phyloP scores from a whole-genome alignment of 257 asterid species.

The Solanum acaule region DNA sequence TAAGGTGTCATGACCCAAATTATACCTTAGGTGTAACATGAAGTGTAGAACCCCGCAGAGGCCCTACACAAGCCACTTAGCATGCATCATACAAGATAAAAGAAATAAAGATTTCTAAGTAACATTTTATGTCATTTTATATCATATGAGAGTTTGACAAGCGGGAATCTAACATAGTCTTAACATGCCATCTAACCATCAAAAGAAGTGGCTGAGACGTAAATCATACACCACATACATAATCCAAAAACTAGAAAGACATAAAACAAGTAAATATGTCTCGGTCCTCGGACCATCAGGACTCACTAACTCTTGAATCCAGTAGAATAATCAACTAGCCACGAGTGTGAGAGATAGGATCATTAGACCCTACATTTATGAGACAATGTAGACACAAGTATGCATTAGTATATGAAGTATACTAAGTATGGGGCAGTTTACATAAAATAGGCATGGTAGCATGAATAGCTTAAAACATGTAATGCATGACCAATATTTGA shows the following conservation, averaged over 20 bases:
- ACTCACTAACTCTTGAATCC: not conserved
- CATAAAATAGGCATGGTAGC: not conserved
- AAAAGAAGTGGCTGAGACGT: not conserved
- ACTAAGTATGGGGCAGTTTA: not conserved
- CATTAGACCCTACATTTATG: not conserved
- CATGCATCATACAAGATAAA: not conserved
- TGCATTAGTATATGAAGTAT: not conserved
- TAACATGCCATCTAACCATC: not conserved
- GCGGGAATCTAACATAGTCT: too few species aligned
- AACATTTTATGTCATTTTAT: not conserved
- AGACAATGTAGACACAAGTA: not conserved
- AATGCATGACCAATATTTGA: not conserved
- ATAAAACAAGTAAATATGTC: not conserved
- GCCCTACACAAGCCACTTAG: not conserved
- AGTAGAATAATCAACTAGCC: not conserved
- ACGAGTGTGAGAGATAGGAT: not conserved
- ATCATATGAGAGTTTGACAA: not conserved
- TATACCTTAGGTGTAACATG: not conserved
- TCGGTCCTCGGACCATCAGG: not conserved
- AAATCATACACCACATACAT: not conserved
- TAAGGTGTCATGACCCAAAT: not conserved
- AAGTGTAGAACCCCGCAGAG: not conserved
- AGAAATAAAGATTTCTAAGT: not conserved
- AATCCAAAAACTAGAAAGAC: not conserved
- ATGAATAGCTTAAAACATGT: too few species aligned